phyloP scores from a whole-genome alignment of 768 basidiomycete species.

The Dictyophora rubrovolvata region DNA sequence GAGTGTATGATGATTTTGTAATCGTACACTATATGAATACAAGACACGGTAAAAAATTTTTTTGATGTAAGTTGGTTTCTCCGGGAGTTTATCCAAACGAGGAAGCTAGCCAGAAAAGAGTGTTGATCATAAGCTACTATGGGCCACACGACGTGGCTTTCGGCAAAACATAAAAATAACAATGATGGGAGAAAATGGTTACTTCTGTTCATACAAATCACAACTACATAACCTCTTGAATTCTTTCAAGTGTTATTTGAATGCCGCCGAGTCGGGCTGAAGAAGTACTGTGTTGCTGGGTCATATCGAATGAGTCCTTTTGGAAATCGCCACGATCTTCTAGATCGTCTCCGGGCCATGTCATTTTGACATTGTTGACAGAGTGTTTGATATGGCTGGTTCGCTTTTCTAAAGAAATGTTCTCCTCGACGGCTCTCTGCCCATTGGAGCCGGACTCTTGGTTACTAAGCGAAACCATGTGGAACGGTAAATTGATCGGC shows the following conservation, averaged over 20 bases:
- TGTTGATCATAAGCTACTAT: too few relatives aligned
- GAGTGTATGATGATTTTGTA: too few relatives aligned
- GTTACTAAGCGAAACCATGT: background rate
- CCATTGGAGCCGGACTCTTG: background rate
- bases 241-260: slow-evolving; percentile 3
- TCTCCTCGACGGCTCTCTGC: background rate
- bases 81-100: too few relatives aligned
- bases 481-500: background rate
- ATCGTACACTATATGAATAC: too few relatives aligned
- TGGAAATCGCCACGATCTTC: background rate
- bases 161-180: too few relatives aligned
- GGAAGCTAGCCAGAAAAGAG: too few relatives aligned
- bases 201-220: background rate
- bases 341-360: background rate
- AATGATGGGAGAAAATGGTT: background rate
- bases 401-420: background rate
- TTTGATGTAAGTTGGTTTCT: too few relatives aligned
- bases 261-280: background rate
- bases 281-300: background rate
- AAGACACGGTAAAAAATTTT: too few relatives aligned
- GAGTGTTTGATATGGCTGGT: background rate
- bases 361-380: background rate
- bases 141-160: too few relatives aligned
- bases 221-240: slow-evolving; percentile 8
- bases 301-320: background rate